A percentile compares a stretch with the other conserved stretches of the same genome.
phyloP scores from a whole-genome alignment of 2,329 filamentous ascomycete species.

The Parascedosporium putredinis region DNA sequence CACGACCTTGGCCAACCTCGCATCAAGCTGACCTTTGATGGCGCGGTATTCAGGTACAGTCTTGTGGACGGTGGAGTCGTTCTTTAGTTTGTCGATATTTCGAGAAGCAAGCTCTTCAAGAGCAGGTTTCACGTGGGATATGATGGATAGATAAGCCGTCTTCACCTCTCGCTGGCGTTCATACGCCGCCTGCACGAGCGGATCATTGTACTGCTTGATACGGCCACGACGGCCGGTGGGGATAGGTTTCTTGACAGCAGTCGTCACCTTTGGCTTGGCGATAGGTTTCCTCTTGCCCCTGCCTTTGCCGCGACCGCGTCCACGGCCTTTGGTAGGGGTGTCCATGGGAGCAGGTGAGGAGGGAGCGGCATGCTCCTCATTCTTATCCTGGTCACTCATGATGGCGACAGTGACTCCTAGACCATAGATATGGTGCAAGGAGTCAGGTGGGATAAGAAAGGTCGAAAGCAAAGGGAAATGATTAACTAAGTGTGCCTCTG shows the following conservation, averaged over 20 bases:
- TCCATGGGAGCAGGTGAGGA: conserved; percentile 11
- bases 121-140: conserved; percentile 51
- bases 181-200: conserved; percentile 45
- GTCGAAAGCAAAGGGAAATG: neutral
- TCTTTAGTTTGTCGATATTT: conserved; percentile 44
- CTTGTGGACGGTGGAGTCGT: conserved; percentile 41
- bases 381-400: conserved; percentile 25
- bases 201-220: conserved; percentile 45
- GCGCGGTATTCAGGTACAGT: conserved; percentile 40
- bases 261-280: conserved; percentile 20
- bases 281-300: conserved; percentile 12
- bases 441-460: neutral
- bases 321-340: conserved; percentile 13
- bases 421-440: conserved; percentile 3
- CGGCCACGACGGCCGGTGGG: conserved; percentile 32
- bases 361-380: conserved; percentile 15
- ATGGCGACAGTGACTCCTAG: conserved; percentile 23
- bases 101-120: conserved; percentile 56
- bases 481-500: neutral
- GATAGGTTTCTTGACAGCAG: conserved; percentile 23
- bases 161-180: conserved; percentile 58
- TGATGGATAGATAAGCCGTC: conserved; percentile 52
- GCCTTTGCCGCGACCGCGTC: conserved; percentile 14
- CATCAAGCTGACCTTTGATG: conserved; percentile 41
- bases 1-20: conserved; percentile 22